Conservation (phyloP, 2,329 filamentous ascomycete genomes). For the Venturiaceae sp. region DNA sequence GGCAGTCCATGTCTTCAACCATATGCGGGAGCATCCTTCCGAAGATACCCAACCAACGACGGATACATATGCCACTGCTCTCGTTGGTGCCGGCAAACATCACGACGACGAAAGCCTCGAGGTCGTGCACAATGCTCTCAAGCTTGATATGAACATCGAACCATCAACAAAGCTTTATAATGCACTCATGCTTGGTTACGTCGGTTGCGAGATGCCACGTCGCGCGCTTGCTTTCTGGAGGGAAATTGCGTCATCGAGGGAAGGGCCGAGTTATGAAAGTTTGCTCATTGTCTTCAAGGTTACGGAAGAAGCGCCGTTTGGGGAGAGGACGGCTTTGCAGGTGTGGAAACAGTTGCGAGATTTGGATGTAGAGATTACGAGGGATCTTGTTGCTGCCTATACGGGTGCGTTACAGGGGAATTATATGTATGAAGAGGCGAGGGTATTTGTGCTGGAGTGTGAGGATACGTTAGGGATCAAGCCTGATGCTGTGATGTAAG, state of each 20-base stretch:
- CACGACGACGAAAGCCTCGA: constrained; percentile 56
- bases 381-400: constrained; percentile 66
- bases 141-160: constrained; percentile 77
- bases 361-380: constrained; percentile 72
- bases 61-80: constrained; percentile 68
- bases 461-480: neutral
- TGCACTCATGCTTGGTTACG: constrained; percentile 78
- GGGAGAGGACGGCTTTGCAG: constrained; percentile 35
- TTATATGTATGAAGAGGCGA: neutral
- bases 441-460: neutral
- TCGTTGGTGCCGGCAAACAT: constrained; percentile 61
- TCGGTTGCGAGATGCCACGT: constrained; percentile 53
- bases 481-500: constrained; percentile 7
- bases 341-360: constrained; percentile 63
- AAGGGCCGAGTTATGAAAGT: constrained; percentile 76
- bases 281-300: constrained; percentile 73
- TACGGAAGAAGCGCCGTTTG: constrained; percentile 52
- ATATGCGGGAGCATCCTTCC: constrained; percentile 76
- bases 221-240: constrained; percentile 73
- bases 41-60: constrained; percentile 53
- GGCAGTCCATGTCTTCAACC: constrained; percentile 76
- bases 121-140: constrained; percentile 84
- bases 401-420: constrained; percentile 66
- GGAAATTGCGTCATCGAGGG: constrained; percentile 70
- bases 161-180: constrained; percentile 70